These are phyloP conservation scores for Apiospora arundinis DNA, from an alignment of 2,329 filamentous ascomycete species.

Conservation along the genomic window DNA sequence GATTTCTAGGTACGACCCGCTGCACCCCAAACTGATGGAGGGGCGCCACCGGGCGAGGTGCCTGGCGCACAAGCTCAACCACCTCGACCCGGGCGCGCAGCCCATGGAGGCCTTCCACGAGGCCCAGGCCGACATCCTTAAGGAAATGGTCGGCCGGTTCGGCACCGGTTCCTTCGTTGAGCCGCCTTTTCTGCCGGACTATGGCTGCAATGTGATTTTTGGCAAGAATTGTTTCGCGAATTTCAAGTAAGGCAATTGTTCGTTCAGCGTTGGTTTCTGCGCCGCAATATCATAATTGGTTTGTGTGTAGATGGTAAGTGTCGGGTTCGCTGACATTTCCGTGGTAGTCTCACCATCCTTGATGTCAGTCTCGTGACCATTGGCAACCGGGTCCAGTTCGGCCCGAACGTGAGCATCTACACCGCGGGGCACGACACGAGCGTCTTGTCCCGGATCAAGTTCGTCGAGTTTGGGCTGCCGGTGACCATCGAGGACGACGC, in stretches of 20 bases:
- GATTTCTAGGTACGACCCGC: constrained; percentile 55
- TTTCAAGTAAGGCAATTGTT: constrained; percentile 50
- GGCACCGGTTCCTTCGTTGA: constrained; percentile 64
- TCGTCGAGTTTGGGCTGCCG: constrained; percentile 53
- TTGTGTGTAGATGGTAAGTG: constrained; percentile 12
- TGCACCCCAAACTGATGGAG: constrained; percentile 53
- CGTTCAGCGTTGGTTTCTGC: constrained; percentile 19
- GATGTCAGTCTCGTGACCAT: constrained; percentile 76
- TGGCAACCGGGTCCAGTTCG: constrained; percentile 74
- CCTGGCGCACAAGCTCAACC: constrained; percentile 65
- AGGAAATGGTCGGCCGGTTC: constrained; percentile 54
- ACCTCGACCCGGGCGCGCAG: constrained; percentile 56
- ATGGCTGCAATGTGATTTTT: constrained; percentile 69
- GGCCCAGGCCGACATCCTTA: constrained; percentile 53
- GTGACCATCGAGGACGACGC: constrained; percentile 60
- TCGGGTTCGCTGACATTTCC: constrained; percentile 22
- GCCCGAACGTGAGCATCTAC: constrained; percentile 74
- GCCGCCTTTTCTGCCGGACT: constrained; percentile 67
- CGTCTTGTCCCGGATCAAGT: constrained; percentile 53
- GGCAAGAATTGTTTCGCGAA: constrained; percentile 70
- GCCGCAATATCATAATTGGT: background rate
- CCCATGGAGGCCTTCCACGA: constrained; percentile 46
- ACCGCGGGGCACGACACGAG: constrained; percentile 76
- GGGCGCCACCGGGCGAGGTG: constrained; percentile 61
- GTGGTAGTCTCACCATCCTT: constrained; percentile 62